phyloP scores from a whole-genome alignment of 2,329 filamentous ascomycete species.

The Penicillium sp. region DNA sequence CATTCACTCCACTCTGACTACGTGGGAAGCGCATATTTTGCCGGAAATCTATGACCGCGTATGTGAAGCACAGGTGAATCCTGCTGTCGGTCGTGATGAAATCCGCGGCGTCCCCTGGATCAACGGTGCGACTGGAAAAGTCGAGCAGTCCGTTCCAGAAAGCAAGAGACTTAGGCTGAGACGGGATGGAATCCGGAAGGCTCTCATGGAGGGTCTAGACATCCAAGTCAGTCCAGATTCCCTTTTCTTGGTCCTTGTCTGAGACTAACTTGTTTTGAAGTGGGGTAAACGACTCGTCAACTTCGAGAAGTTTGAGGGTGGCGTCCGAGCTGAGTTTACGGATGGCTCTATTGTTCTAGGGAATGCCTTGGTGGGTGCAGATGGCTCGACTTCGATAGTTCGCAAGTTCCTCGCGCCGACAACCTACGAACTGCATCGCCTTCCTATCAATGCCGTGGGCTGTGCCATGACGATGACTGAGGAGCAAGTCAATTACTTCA shows the following conservation, averaged over 20 bases:
- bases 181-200: neutral
- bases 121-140: neutral
- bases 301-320: neutral
- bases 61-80: neutral
- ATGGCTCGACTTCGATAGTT: neutral
- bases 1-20: conserved; percentile 5
- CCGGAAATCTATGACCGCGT: conserved; percentile 1
- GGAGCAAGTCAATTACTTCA: neutral
- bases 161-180: neutral
- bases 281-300: neutral
- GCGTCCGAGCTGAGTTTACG: neutral
- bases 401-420: neutral
- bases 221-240: neutral
- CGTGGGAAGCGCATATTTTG: neutral
- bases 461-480: neutral
- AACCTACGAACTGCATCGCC: neutral
- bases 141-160: neutral
- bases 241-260: neutral
- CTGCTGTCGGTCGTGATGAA: neutral
- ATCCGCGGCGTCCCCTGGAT: neutral
- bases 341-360: neutral
- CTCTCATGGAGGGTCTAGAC: neutral
- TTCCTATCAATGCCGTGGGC: neutral
- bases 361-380: neutral
- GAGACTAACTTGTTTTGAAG: neutral